Evolutionary conservation across 148 eudicot species (phyloP).

Genomic region (Cornus suecica): DNA sequence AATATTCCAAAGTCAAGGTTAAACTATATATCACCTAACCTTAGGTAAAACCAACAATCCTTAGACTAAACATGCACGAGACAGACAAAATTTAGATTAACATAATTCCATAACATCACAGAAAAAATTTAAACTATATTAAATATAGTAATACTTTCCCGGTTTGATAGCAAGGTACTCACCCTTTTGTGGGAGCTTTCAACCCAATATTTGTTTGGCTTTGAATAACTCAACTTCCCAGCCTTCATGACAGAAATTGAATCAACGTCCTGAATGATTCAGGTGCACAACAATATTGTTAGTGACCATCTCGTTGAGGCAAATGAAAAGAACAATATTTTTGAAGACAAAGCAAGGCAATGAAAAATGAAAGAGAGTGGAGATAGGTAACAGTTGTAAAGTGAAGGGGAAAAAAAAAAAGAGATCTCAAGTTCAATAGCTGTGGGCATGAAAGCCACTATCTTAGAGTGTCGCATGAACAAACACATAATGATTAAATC

Average conservation of each 20-base stretch:
- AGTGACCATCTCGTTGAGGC: not conserved
- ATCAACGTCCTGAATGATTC: not conserved
- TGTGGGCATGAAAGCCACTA: not conserved
- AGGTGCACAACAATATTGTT: not conserved
- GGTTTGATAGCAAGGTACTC: not conserved
- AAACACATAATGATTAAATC: too few species aligned
- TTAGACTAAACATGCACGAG: not conserved
- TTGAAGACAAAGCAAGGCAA: not conserved
- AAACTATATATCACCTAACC: not conserved
- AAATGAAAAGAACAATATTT: not conserved
- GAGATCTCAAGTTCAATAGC: not conserved
- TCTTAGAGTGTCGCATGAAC: too few species aligned
- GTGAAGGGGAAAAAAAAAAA: too few species aligned
- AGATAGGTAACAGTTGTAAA: not conserved
- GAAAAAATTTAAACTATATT: too few species aligned
- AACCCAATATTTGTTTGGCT: conserved; percentile 91
- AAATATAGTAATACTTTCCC: not conserved
- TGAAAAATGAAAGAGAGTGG: not conserved
- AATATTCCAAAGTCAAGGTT: not conserved
- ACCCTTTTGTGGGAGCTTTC: conserved; percentile 38
- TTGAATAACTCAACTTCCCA: conserved; percentile 45
- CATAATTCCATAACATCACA: too few species aligned
- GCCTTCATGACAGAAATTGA: conserved; percentile 40
- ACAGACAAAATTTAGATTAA: not conserved
- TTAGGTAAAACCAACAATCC: not conserved